phyloP scores from a whole-genome alignment of 2,329 filamentous ascomycete genomes.

The Cordyceps cicadae region DNA sequence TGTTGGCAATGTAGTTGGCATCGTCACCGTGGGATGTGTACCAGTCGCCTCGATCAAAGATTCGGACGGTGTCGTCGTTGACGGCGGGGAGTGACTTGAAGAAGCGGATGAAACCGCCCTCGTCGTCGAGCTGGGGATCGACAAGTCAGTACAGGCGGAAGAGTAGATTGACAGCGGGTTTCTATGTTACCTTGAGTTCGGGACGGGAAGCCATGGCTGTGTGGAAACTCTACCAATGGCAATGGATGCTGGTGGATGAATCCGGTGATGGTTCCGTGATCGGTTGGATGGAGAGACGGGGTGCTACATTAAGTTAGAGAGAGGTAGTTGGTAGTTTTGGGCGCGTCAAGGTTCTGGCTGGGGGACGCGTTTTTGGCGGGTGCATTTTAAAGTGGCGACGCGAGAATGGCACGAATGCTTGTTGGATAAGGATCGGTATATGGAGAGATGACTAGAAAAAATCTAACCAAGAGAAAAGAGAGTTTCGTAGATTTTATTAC shows the following conservation, averaged over 20 bases:
- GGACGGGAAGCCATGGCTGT: slow-evolving; percentile 60
- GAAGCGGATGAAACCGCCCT: slow-evolving; percentile 92
- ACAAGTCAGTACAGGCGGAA: not conserved
- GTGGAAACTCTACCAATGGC: not conserved
- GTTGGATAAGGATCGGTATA: no score
- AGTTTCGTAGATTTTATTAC: no score
- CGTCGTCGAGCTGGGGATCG: slow-evolving; percentile 71
- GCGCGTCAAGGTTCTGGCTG: slow-evolving; percentile 1
- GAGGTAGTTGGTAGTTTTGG: not conserved
- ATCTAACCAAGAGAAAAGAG: no score
- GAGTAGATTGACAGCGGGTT: not conserved
- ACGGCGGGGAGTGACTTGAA: slow-evolving; percentile 76
- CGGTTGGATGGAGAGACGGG: not conserved
- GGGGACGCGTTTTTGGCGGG: slow-evolving; percentile 18
- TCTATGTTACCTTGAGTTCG: slow-evolving; percentile 53
- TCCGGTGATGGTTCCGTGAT: not conserved
- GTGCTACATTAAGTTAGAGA: not conserved
- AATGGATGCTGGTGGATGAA: not conserved
- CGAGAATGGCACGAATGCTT: not conserved
- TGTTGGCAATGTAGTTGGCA: slow-evolving; percentile 74
- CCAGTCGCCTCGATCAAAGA: slow-evolving; percentile 92
- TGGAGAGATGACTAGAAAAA: no score
- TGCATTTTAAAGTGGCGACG: slow-evolving; percentile 15
- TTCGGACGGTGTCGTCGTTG: slow-evolving; percentile 68
- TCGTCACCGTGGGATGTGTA: slow-evolving; percentile 89